These are phyloP conservation scores for Glycyrrhiza uralensis DNA, from an alignment of 306 rosid species.

Conservation along the genomic window DNA sequence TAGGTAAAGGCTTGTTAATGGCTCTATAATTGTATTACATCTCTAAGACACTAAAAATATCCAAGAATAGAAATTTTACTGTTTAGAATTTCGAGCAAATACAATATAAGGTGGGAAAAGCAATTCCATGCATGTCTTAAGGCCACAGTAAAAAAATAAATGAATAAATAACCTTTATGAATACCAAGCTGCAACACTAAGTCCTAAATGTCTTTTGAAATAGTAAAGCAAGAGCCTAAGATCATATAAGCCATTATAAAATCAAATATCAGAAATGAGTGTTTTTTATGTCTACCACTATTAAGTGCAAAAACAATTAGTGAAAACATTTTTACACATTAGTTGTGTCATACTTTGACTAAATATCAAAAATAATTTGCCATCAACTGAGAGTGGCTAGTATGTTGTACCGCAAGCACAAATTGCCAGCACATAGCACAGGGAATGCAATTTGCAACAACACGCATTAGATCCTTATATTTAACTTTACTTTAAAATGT, in stretches of 20 bases:
- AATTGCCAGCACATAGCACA: not conserved
- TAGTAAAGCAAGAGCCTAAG: not conserved
- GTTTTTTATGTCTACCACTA: not conserved
- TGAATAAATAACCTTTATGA: constrained; percentile 1
- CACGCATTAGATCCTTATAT: not conserved
- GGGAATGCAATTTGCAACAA: not conserved
- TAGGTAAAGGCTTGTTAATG: not conserved
- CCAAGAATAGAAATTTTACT: not conserved
- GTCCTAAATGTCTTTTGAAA: not conserved
- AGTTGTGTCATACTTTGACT: not conserved
- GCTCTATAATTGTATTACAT: not conserved
- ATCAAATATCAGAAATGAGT: not conserved
- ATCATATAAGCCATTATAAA: not conserved
- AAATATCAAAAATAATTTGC: not conserved
- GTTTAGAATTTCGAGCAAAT: not conserved
- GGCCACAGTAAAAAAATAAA: not conserved
- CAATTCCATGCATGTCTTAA: not conserved
- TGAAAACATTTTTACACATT: not conserved
- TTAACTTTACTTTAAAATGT: not conserved
- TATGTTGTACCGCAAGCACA: not conserved
- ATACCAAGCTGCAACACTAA: not conserved
- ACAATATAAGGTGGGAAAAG: not conserved
- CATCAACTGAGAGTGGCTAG: not conserved
- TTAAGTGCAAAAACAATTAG: not conserved
- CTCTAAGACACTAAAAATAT: constrained; percentile 6